Base-by-base conservation (phyloP, 2,329 filamentous ascomycete genomes). In the Talaromyces sp. region DNA sequence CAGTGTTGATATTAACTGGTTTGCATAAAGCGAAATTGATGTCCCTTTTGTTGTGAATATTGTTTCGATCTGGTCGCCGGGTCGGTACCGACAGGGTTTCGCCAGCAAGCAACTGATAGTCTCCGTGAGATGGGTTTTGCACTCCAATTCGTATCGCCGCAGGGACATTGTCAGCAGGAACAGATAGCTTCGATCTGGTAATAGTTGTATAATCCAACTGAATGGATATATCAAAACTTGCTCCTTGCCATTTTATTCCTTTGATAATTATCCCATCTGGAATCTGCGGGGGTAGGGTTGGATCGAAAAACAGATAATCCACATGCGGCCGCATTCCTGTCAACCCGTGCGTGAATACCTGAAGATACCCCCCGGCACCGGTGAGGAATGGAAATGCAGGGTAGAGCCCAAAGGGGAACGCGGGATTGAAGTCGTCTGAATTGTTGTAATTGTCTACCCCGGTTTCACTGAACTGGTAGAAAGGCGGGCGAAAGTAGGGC, bases 381-480 rank as follows among this genome's bases (percentile, higher is more conserved):
- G 84, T 87, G 31, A 87, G 71, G 69, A 87, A 87, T 0, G 84
- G 84, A 63, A 80, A 87, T 0, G 84, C 84, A 0, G 85, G 83
- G 36, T 60, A 41, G 3, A 60, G 17, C 1, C 58, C 58, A 33
- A 57, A 60, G 57, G 85, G 82, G 1, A 80, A 82, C 19, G 80
- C 80, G 1, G 71, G 65, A 8, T 72, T 68, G 57, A 74, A 78
- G 60, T 84, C 75, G 63, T 86, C 84, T 13, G 83, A 72, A 65
- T 86, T 83, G 63, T 87, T 84, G n/a, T 33, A 45, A 13, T 56
- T 56, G 19, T 60, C 58, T 5, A 60, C 10, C 17, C 53, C 54
- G 2, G 58, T 60, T 46, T 60, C 58, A 1, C 82, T 85, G 69
- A 84, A 85, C 62, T 85, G 82, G 66, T 81, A 86, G 78, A 81